Percentiles rank a stretch among this genome's conserved stretches.
Conservation (phyloP, 1,139 yeast genomes). For the Yamadazyma buinensis region DNA sequence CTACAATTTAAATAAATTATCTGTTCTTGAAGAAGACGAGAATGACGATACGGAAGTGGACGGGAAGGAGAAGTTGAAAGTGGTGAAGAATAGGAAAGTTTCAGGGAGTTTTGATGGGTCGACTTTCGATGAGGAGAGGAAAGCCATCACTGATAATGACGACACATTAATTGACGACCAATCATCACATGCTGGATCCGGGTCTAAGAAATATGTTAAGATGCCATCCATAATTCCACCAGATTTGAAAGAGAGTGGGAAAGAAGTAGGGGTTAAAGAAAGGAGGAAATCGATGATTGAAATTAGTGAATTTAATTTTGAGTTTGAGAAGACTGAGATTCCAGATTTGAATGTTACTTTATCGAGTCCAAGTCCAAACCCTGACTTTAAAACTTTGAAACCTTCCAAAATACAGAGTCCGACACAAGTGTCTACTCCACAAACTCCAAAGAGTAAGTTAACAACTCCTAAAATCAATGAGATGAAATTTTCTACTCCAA, state of each 20-base stretch:
- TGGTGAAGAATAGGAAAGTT: background rate
- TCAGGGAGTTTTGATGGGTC: constrained; percentile 12
- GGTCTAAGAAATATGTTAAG: constrained; percentile 10
- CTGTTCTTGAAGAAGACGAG: constrained; percentile 7
- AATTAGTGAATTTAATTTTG: constrained; percentile 3
- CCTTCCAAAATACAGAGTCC: no score
- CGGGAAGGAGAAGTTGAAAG: background rate
- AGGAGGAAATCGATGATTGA: constrained; percentile 9
- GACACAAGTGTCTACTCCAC: background rate
- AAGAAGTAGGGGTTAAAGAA: background rate
- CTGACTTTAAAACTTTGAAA: background rate
- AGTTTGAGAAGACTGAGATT: background rate
- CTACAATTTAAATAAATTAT: constrained; percentile 11
- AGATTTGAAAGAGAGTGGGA: constrained; percentile 6
- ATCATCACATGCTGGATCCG: background rate
- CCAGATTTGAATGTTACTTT: background rate
- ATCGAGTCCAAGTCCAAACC: background rate
- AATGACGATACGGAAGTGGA: background rate
- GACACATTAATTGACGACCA: constrained; percentile 23
- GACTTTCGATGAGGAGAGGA: constrained; percentile 11
- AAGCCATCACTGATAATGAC: constrained; percentile 20
- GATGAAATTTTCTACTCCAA: constrained; percentile 4
- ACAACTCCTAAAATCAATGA: constrained; percentile 2
- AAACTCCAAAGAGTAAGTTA: background rate
- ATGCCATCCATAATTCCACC: constrained; percentile 15